Percentiles rank a stretch among this genome's conserved stretches.
phyloP scores from a whole-genome alignment of 2,329 filamentous ascomycete species.

The Exophiala calicioides region DNA sequence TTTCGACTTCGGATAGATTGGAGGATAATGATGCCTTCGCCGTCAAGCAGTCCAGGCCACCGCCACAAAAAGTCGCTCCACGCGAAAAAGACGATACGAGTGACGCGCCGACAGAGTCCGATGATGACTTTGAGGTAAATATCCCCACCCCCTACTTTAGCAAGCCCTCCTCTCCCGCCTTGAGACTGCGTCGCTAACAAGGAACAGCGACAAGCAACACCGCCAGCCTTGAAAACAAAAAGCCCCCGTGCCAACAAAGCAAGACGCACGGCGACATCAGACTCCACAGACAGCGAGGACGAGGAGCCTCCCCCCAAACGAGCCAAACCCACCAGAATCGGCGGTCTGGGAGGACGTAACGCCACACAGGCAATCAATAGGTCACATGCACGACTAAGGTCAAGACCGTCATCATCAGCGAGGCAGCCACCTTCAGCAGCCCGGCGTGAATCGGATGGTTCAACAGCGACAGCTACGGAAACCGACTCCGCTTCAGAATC shows the following conservation, averaged over 20 bases:
- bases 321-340: conserved; percentile 10
- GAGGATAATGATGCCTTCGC: not conserved
- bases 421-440: not conserved
- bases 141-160: not conserved
- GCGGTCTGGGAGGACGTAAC: conserved; percentile 14
- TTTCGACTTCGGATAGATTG: conserved; percentile 8
- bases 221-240: conserved; percentile 14
- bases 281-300: conserved; percentile 9
- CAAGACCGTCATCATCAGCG: not conserved
- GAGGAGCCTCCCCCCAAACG: conserved; percentile 12
- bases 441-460: conserved; percentile 7
- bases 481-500: conserved; percentile 22
- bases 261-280: conserved; percentile 2
- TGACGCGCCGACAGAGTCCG: conserved; percentile 18
- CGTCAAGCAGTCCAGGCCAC: not conserved
- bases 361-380: conserved; percentile 20
- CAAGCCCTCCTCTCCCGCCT: not conserved
- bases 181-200: not conserved
- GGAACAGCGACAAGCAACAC: conserved; percentile 25
- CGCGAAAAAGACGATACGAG: not conserved
- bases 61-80: not conserved
- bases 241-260: not conserved
- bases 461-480: conserved; percentile 15
- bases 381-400: conserved; percentile 1
- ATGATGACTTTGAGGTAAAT: conserved; percentile 29